Base-by-base conservation (phyloP, 1,139 yeast genomes). In the Magnusiomyces fungicola region DNA sequence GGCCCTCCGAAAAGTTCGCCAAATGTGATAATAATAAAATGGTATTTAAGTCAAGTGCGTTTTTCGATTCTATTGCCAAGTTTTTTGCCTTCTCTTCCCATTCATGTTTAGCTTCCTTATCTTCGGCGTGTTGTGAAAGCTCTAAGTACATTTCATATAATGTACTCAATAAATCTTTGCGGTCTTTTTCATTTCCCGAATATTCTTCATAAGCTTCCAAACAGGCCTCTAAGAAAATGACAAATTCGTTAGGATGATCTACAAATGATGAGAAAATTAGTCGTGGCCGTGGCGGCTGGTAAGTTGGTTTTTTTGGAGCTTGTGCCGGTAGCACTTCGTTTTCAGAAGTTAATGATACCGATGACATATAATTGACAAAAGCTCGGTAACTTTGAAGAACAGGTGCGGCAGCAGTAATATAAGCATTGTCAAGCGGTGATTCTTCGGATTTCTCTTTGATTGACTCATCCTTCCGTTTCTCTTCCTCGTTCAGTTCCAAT, bases 171-270 rank as follows among this genome's bases (percentile, higher is more conserved):
- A 90, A 73, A 46, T 85, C 95, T 50, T 75, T 76, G 56, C 81
- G 79, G 59, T 88, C 96, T 55, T 76, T 76, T 19, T 71, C 70
- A 52, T 80, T 76, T 0, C 94, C 95, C 53, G 84, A 92, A 61
- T 80, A 85, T 53, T 74, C 76, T 53, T 84, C 90, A 62, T 86
- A 86, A 7, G 86, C 76, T 57, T 83, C 88, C 18, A 89, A 69
- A 60, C 97, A 88, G 0, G 97, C 97, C 62, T 92, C 98, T 50
- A 92, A 68, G 57, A 94, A 90, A n/a, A 87, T 85, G 19, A 90
- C 95, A 73, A 92, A 90, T 60, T 90, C 94, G 60, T 82, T 78
- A 0, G 95, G 89, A 61, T 85, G 88, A 59, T 83, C 79, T 16
- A 86, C 79, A 64, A 92, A 94, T 1, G 95, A 80, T 1, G 95